Percentiles rank a stretch among this genome's conserved stretches.
phyloP scores from a whole-genome alignment of 176 grass and related monocot species.

The Elymus sibiricus region DNA sequence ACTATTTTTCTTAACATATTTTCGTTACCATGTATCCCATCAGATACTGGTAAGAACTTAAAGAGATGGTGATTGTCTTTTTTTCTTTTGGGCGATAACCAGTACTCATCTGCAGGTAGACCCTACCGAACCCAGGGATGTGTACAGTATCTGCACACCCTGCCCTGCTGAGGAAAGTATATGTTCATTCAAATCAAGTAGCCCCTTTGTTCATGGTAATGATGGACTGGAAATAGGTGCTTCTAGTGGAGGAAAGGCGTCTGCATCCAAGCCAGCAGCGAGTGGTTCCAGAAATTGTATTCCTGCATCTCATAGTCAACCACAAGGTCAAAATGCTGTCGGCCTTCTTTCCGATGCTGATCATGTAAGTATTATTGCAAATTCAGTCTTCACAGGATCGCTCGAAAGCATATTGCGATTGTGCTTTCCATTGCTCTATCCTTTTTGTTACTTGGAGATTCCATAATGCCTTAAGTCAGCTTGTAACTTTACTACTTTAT shows the following conservation, averaged over 20 bases:
- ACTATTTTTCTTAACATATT: neutral
- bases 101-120: conserved; percentile 32
- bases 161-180: conserved; percentile 80
- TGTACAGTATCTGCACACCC: conserved; percentile 45
- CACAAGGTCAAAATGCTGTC: conserved; percentile 39
- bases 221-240: conserved; percentile 49
- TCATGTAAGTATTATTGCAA: conserved; percentile 53
- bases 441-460: neutral
- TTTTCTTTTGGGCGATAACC: conserved; percentile 4
- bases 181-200: conserved; percentile 76
- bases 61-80: neutral
- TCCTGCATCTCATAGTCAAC: conserved; percentile 41
- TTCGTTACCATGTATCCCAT: conserved; percentile 29
- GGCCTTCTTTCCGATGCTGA: conserved; percentile 46
- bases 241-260: conserved; percentile 41
- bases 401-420: neutral
- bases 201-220: conserved; percentile 45
- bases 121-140: conserved; percentile 44
- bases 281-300: conserved; percentile 44
- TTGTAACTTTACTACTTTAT: neutral
- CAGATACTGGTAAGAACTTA: conserved; percentile 17
- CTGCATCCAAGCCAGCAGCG: conserved; percentile 56
- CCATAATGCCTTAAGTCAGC: neutral
- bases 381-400: neutral
- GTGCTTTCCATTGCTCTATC: neutral